Percentiles rank a stretch among this genome's conserved stretches.
Evolutionary conservation across 257 asterid genomes (phyloP).

Genomic region (Primulina tabacum): DNA sequence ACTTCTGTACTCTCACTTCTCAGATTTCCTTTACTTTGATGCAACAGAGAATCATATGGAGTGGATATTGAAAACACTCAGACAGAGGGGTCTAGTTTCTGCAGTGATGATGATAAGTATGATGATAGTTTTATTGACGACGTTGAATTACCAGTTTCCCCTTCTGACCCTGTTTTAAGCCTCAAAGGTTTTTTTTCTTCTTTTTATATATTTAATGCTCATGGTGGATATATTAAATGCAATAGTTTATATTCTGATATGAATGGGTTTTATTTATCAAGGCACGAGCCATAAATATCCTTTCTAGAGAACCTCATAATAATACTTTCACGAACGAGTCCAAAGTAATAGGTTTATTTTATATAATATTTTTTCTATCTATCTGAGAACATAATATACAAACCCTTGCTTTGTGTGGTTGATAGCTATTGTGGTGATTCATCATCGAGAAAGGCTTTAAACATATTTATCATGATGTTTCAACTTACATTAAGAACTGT

Average conservation of each 20-base stretch:
- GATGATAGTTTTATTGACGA: conserved; percentile 86
- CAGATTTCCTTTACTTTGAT: conserved; percentile 43
- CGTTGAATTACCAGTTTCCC: conserved; percentile 31
- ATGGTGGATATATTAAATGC: conserved; percentile 3
- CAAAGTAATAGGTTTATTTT: neutral
- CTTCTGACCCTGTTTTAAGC: conserved; percentile 44
- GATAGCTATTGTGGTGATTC: conserved; percentile 9
- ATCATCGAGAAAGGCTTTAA: conserved; percentile 15
- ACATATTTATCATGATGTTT: conserved; percentile 10
- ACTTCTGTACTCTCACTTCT: neutral
- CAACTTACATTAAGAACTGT: conserved; percentile 11
- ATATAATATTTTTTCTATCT: neutral
- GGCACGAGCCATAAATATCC: no score
- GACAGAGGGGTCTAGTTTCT: conserved; percentile 46
- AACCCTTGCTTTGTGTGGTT: neutral
- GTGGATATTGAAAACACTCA: conserved; percentile 71
- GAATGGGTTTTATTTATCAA: neutral
- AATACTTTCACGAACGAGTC: neutral
- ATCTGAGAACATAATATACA: conserved; percentile 6
- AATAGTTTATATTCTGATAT: conserved; percentile 7
- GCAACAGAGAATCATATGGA: conserved; percentile 71
- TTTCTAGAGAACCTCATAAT: no score
- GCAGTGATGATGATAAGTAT: conserved; percentile 60
- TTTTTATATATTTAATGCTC: neutral
- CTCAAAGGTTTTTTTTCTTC: conserved; percentile 35